phyloP scores from a whole-genome alignment of 2,329 filamentous ascomycete species.

The Botrytis paeoniae region DNA sequence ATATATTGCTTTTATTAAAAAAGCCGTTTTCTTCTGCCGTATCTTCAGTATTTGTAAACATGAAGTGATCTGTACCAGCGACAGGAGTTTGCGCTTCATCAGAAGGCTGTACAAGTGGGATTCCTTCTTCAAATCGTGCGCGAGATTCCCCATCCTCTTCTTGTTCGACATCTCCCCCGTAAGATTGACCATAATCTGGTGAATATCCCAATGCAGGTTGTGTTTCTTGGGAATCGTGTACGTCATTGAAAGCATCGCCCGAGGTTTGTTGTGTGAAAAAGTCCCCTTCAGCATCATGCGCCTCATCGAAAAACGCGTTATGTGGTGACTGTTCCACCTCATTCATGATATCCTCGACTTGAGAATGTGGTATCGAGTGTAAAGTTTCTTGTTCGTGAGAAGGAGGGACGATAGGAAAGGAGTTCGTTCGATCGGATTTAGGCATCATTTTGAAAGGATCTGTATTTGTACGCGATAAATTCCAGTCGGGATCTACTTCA shows the following conservation, averaged over 20 bases:
- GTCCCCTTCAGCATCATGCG: slow-evolving; percentile 45
- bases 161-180: slow-evolving; percentile 33
- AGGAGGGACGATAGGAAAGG: slow-evolving; percentile 57
- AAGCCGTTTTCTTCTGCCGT: slow-evolving; percentile 51
- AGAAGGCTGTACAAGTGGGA: slow-evolving; percentile 56
- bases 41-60: slow-evolving; percentile 40
- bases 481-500: slow-evolving; percentile 53
- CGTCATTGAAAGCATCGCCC: slow-evolving; percentile 30
- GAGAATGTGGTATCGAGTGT: slow-evolving; percentile 45
- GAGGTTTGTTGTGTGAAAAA: slow-evolving; percentile 44
- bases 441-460: slow-evolving; percentile 61
- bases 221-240: slow-evolving; percentile 7
- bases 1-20: slow-evolving; percentile 45
- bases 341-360: slow-evolving; percentile 53
- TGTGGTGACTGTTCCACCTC: slow-evolving; percentile 46
- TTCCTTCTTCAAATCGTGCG: slow-evolving; percentile 65
- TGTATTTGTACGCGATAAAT: slow-evolving; percentile 48
- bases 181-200: slow-evolving; percentile 26
- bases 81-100: slow-evolving; percentile 8
- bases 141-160: slow-evolving; percentile 46
- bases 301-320: slow-evolving; percentile 37
- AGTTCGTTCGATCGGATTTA: slow-evolving; percentile 57
- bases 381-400: slow-evolving; percentile 36
- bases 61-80: slow-evolving; percentile 17
- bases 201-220: slow-evolving; percentile 6